A percentile compares a stretch with the other conserved stretches of the same genome.
Conservation (phyloP, 257 asterid species). For the Rehmannia glutinosa region DNA sequence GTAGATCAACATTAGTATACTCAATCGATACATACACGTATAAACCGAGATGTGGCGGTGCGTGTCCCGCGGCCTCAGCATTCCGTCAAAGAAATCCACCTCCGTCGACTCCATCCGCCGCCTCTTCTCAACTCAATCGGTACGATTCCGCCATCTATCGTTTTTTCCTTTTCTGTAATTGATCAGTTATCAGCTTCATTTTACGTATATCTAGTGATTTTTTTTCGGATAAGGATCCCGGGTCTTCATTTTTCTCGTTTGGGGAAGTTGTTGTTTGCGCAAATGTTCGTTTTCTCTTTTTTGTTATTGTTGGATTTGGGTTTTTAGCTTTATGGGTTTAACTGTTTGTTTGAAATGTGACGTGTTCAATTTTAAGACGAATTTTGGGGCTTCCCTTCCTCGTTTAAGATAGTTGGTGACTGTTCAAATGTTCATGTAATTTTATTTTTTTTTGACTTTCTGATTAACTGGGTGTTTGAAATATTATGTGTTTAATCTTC, state of each 20-base stretch:
- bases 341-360: not conserved
- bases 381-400: not conserved
- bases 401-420: not conserved
- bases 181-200: slow-evolving; percentile 1
- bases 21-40: not conserved
- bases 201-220: too few relatives aligned
- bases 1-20: slow-evolving; percentile 18
- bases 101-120: slow-evolving; percentile 58
- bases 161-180: not conserved
- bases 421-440: not conserved
- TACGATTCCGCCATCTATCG: slow-evolving; percentile 19
- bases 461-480: not conserved
- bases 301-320: slow-evolving; percentile 10
- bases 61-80: slow-evolving; percentile 78
- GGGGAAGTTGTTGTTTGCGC: not conserved
- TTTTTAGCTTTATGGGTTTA: slow-evolving; percentile 3
- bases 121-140: slow-evolving; percentile 59
- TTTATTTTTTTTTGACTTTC: not conserved
- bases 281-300: not conserved
- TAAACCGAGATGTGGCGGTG: slow-evolving; percentile 83
- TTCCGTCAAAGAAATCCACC: slow-evolving; percentile 44
- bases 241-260: not conserved
- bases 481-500: not conserved
- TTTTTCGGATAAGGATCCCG: too few relatives aligned
- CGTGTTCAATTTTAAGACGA: not conserved